Conservation (phyloP, 306 rosid species). For the Citrullus colocynthis region DNA sequence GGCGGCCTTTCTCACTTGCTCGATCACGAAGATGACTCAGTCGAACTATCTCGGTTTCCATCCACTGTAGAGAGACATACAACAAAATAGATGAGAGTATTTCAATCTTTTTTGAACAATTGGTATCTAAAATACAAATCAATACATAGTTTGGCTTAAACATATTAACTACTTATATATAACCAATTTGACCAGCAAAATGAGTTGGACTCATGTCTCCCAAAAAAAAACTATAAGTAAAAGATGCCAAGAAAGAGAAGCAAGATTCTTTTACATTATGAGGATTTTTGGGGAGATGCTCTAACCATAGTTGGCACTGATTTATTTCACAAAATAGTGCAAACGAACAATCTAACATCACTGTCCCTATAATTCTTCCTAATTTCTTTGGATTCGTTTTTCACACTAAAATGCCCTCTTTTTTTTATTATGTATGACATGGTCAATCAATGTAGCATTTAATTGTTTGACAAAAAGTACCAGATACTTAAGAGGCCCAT, state of each 20-base stretch:
- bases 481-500: background rate
- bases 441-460: background rate
- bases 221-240: background rate
- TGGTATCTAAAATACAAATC: background rate
- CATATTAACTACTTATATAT: background rate
- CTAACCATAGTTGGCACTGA: background rate
- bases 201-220: background rate
- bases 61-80: constrained; percentile 56
- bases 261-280: no score
- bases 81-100: background rate
- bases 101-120: no score
- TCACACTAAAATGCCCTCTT: background rate
- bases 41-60: constrained; percentile 80
- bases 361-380: background rate
- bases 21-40: constrained; percentile 97
- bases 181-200: background rate
- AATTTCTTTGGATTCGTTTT: background rate
- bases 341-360: background rate
- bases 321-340: background rate
- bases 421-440: background rate
- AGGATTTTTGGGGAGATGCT: background rate
- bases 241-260: background rate
- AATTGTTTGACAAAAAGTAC: background rate
- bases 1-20: constrained; percentile 93
- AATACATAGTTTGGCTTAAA: background rate